These are phyloP conservation scores for Corymbia calophylla DNA, from an alignment of 441 rosid genomes.

Conservation along the genomic window DNA sequence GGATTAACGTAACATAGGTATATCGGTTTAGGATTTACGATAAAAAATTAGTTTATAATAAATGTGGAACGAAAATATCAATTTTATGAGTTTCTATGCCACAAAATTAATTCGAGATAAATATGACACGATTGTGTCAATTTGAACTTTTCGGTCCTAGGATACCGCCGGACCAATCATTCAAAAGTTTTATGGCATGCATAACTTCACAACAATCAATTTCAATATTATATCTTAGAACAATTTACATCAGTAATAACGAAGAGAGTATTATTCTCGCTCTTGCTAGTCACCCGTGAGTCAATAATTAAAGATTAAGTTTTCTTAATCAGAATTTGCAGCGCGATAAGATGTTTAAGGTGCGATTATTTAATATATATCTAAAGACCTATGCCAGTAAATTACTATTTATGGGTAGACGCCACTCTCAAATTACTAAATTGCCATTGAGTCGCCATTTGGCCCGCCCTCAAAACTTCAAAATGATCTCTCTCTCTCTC, in stretches of 20 bases:
- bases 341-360: not conserved
- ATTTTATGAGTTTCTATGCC: no score
- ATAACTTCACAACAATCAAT: not conserved
- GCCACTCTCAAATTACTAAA: not conserved
- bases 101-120: not conserved
- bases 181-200: not conserved
- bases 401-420: not conserved
- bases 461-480: not conserved
- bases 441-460: not conserved
- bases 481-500: not conserved
- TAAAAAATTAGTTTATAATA: no score
- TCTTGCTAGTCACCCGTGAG: not conserved
- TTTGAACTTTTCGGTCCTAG: not conserved
- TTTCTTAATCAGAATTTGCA: not conserved
- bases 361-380: not conserved
- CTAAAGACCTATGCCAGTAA: not conserved
- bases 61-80: no score
- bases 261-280: not conserved
- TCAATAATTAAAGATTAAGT: not conserved
- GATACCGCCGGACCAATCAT: not conserved
- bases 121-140: fast-evolving
- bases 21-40: no score
- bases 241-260: not conserved
- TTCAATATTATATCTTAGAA: not conserved
- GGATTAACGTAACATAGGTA: fast-evolving